A percentile compares a stretch with the other conserved stretches of the same genome.
Conservation (phyloP, 1,139 yeast species). For the Arxiozyma slooffiae region DNA sequence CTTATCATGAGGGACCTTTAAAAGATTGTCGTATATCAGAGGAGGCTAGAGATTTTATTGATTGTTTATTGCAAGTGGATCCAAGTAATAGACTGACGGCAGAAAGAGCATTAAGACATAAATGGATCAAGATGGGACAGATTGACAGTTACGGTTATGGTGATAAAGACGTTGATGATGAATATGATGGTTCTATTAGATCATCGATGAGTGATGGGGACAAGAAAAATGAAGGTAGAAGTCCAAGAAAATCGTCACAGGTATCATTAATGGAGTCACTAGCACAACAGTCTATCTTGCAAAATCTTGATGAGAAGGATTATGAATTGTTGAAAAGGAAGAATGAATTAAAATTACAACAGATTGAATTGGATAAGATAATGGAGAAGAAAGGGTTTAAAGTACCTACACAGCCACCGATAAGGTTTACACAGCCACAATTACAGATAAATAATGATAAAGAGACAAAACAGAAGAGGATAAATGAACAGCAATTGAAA, state of each 20-base stretch:
- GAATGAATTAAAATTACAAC: conserved; percentile 31
- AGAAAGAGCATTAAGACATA: conserved; percentile 57
- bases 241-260: conserved; percentile 28
- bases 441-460: background rate
- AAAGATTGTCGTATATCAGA: conserved; percentile 54
- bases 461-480: background rate
- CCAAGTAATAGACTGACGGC: conserved; percentile 67
- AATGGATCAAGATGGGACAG: conserved; percentile 35
- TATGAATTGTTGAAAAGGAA: conserved; percentile 27
- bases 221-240: background rate
- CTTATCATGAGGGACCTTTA: conserved; percentile 71
- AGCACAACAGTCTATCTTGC: conserved; percentile 54
- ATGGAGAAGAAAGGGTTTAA: conserved; percentile 26
- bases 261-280: conserved; percentile 62
- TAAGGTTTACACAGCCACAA: conserved; percentile 24
- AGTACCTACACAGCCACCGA: conserved; percentile 30
- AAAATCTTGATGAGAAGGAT: conserved; percentile 35
- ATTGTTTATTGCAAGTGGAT: conserved; percentile 60
- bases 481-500: conserved; percentile 3
- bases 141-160: background rate
- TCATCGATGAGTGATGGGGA: background rate
- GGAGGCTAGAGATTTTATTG: conserved; percentile 60
- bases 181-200: background rate
- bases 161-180: background rate
- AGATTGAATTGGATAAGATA: conserved; percentile 9